These are phyloP conservation scores for Leccinum fuscescens DNA, from an alignment of 1,284 basidiomycete species.

Conservation along the genomic window DNA sequence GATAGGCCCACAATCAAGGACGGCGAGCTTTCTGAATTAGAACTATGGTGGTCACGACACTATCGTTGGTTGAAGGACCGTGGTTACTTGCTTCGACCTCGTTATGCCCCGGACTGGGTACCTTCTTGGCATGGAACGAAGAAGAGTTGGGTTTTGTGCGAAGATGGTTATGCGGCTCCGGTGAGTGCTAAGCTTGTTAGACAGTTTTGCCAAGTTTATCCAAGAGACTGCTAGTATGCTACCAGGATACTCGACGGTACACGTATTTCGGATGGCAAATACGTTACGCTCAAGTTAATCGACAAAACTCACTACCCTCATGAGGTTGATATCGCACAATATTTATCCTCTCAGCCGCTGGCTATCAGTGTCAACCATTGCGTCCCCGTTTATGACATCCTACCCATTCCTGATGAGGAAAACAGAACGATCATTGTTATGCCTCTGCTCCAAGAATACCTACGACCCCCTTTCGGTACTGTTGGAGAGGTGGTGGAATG, in stretches of 20 bases:
- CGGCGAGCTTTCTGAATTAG: conserved; percentile 6
- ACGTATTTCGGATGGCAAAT: conserved; percentile 28
- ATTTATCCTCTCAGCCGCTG: conserved; percentile 16
- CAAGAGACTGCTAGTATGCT: not conserved
- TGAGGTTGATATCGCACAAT: conserved; percentile 29
- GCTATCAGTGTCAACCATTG: conserved; percentile 30
- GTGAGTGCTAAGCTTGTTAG: not conserved
- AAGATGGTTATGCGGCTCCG: conserved; percentile 22
- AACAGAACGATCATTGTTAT: conserved; percentile 28
- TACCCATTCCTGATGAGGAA: conserved; percentile 16
- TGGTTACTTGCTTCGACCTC: conserved; percentile 37
- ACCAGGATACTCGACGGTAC: conserved; percentile 15
- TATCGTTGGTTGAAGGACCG: conserved; percentile 32
- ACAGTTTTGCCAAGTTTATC: not conserved
- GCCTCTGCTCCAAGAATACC: conserved; percentile 29
- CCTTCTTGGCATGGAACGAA: conserved; percentile 34
- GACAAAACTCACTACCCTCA: conserved; percentile 13
- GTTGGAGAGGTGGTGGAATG: conserved; percentile 36
- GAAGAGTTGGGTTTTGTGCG: conserved; percentile 15
- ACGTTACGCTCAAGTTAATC: conserved; percentile 33
- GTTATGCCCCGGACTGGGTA: conserved; percentile 36
- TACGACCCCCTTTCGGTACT: conserved; percentile 27
- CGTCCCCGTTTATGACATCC: conserved; percentile 33
- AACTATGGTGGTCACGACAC: conserved; percentile 31
- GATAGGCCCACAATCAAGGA: not conserved